A percentile compares a stretch with the other conserved stretches of the same genome.
These are phyloP conservation scores for Gossypium stocksii DNA, from an alignment of 345 rosid species.

Conservation along the genomic window DNA sequence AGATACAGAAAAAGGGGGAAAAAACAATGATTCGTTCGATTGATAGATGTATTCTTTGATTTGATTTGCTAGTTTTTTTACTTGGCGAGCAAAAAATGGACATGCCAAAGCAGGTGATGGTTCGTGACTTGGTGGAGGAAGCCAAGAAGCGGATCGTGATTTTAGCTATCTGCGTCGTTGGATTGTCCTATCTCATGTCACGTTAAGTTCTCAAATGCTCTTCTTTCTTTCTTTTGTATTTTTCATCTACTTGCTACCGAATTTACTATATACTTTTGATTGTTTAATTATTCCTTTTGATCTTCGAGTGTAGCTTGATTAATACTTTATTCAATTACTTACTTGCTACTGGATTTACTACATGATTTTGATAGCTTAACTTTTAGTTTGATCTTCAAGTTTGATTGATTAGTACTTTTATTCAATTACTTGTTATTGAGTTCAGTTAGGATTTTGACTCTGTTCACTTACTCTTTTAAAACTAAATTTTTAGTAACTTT, in stretches of 20 bases:
- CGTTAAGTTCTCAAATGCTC: constrained; percentile 42
- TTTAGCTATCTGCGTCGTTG: constrained; percentile 75
- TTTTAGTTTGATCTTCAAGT: not conserved
- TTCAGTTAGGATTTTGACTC: not conserved
- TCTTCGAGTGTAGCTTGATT: constrained; percentile 2
- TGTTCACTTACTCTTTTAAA: not conserved
- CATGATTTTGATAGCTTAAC: not conserved
- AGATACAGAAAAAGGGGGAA: not conserved
- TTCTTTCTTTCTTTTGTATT: not conserved
- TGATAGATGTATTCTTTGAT: constrained; percentile 2
- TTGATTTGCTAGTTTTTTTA: not conserved
- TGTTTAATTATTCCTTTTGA: not conserved
- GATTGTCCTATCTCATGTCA: constrained; percentile 88
- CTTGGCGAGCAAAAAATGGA: constrained; percentile 33
- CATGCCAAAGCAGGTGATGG: constrained; percentile 51
- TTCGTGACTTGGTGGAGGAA: constrained; percentile 85
- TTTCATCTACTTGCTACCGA: not conserved
- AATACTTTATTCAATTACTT: not conserved
- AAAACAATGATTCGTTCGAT: not conserved
- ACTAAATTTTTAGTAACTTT: not conserved
- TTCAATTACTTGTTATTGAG: not conserved
- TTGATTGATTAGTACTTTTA: not conserved
- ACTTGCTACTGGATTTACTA: not conserved
- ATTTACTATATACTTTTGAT: not conserved
- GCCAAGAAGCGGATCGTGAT: constrained; percentile 87